Conservation (phyloP, 345 rosid genomes). For the Aurinia saxatilis region DNA sequence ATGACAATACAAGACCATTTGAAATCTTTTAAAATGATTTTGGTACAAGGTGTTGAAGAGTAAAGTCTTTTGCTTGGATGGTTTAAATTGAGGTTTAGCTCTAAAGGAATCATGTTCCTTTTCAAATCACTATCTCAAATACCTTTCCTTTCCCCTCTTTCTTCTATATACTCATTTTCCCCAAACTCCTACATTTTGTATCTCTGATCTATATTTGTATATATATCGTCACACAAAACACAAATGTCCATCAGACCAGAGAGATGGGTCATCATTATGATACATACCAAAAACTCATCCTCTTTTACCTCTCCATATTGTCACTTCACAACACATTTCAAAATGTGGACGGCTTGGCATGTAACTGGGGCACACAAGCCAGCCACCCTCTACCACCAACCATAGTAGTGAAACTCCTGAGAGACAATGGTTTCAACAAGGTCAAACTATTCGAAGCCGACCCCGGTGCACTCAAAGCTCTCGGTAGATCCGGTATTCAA, state of each 20-base stretch:
- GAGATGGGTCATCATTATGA: constrained; percentile 30
- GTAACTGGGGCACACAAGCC: constrained; percentile 71
- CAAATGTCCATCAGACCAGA: constrained; percentile 13
- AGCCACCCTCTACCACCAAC: constrained; percentile 61
- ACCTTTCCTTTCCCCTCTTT: constrained; percentile 37
- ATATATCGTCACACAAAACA: background rate
- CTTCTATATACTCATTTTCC: constrained; percentile 31
- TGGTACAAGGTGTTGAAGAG: background rate
- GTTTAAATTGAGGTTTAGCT: constrained; percentile 17
- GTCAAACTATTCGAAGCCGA: constrained; percentile 94
- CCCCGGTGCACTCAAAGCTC: constrained; percentile 65
- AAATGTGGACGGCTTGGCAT: constrained; percentile 51
- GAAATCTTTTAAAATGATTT: background rate
- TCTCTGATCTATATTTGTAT: background rate
- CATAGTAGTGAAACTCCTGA: constrained; percentile 61
- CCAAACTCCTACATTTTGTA: background rate
- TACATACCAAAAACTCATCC: background rate
- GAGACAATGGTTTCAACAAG: constrained; percentile 74
- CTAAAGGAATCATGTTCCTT: constrained; percentile 45
- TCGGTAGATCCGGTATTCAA: constrained; percentile 76
- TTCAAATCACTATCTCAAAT: constrained; percentile 23
- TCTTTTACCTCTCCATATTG: constrained; percentile 21
- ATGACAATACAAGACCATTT: background rate
- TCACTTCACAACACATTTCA: constrained; percentile 24
- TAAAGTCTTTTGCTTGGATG: constrained; percentile 4